These are phyloP conservation scores for Kodamaea sagamina DNA, from an alignment of 805 yeast species.

Conservation along the genomic window DNA sequence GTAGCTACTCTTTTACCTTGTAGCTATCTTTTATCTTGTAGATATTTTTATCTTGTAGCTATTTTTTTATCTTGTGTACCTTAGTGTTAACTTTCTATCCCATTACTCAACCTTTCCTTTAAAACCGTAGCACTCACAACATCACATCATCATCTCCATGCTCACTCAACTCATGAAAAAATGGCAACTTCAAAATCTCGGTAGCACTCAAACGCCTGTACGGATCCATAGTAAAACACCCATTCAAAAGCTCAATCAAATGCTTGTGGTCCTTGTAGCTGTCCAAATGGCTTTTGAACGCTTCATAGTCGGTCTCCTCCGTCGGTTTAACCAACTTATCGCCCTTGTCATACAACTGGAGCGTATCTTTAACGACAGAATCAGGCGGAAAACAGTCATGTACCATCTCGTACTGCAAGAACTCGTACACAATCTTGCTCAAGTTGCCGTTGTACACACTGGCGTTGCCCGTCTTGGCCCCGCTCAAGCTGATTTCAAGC, in stretches of 20 bases:
- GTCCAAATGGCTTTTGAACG: conserved; percentile 21
- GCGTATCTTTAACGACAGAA: conserved; percentile 69
- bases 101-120: too few species aligned
- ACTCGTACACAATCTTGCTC: conserved; percentile 29
- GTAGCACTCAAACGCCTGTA: conserved; percentile 56
- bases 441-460: conserved; percentile 29
- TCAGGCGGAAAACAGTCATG: conserved; percentile 67
- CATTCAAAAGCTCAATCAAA: conserved; percentile 57
- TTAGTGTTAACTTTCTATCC: too few species aligned
- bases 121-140: conserved; percentile 8
- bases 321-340: conserved; percentile 31
- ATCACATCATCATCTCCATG: conserved; percentile 37
- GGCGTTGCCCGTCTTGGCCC: conserved; percentile 19
- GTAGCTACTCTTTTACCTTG: too few species aligned
- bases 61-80: too few species aligned
- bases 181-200: conserved; percentile 57
- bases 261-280: conserved; percentile 43
- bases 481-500: conserved; percentile 52
- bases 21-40: too few species aligned
- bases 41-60: too few species aligned
- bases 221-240: conserved; percentile 61
- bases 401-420: conserved; percentile 44
- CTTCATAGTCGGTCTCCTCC: conserved; percentile 7
- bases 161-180: conserved; percentile 51
- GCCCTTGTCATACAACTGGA: conserved; percentile 45